Evolutionary conservation across 257 asterid species (phyloP), one percentile per base, ranked within the genome.

Genomic region (Solanum appendiculatum): DNA sequence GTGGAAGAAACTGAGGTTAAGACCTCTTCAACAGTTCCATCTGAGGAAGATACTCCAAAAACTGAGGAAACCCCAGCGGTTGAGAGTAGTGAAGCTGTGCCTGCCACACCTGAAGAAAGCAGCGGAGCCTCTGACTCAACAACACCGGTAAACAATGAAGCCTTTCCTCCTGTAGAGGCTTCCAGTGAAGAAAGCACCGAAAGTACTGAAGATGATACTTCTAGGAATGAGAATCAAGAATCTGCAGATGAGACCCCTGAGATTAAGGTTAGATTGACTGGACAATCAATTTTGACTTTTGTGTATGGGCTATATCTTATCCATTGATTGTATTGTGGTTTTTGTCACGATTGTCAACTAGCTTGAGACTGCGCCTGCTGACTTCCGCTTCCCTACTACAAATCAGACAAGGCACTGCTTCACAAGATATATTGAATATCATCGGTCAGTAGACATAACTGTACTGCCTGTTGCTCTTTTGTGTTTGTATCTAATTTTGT

Each of bases 281-380:
- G 54, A 23, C 34, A 37, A 39, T 27, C 88, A 69, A 39, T 72
- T 54, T 63, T 85, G 18, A 42, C 82, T 68, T 40, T 36, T 85
- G 29, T 48, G 0, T 70, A 64, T 2, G 3, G 21, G 3, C 12
- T 66, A 63, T 85, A 39, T 60, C 60, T 40, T 25, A 63, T 5
- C 18, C 7, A 39, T 63, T 85, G 20, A 54, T 12, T 70, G 23
- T 25, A 8, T 51, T n/a, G 63, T 14, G 13, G 33, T 40, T 31
- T 51, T 25, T 85, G 9, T 86, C 27, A 7, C 29, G 80, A 23
- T 42, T 85, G 39, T 84, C 21, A 83, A 46, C 85, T 92, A 96
- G 99, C 94, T 96, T n/a, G 99, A 96, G 93, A 95, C 98, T 10
- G 98, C 99, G 36, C 99, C 98, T 34, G 99, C 98, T 68, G 98